Evolutionary conservation across 331 rosid species (phyloP).

Genomic region (Saraca asoca): DNA sequence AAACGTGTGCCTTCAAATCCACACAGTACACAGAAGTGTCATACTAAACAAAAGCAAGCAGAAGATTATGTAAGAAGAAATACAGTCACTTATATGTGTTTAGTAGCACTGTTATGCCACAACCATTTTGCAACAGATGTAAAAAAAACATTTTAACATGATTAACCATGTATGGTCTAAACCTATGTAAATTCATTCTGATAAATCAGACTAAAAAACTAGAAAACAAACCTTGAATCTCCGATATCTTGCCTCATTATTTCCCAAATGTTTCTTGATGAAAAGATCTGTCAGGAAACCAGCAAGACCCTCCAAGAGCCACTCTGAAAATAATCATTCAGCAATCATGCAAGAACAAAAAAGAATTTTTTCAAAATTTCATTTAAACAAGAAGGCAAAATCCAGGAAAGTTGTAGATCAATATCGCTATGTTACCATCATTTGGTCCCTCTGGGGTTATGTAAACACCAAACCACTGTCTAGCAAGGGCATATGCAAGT

Average conservation of each 20-base stretch:
- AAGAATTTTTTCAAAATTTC: slow-evolving; percentile 16
- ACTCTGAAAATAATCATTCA: slow-evolving; percentile 60
- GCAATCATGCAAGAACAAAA: slow-evolving; percentile 33
- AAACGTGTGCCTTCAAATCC: slow-evolving; percentile 5
- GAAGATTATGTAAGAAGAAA: slow-evolving; percentile 6
- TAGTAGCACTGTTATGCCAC: neutral
- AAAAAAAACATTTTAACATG: slow-evolving; percentile 8
- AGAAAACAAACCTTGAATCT: slow-evolving; percentile 82
- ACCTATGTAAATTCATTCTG: too few relatives aligned
- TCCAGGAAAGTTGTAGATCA: slow-evolving; percentile 8
- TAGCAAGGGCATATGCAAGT: slow-evolving; percentile 90
- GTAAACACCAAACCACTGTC: slow-evolving; percentile 96
- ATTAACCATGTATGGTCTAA: neutral
- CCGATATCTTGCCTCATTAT: slow-evolving; percentile 89
- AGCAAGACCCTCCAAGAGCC: slow-evolving; percentile 98
- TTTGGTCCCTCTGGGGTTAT: slow-evolving; percentile 83
- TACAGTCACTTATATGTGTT: slow-evolving; percentile 9
- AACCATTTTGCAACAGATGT: slow-evolving; percentile 17
- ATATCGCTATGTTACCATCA: slow-evolving; percentile 66
- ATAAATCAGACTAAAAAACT: too few relatives aligned
- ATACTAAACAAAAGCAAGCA: neutral
- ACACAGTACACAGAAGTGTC: neutral
- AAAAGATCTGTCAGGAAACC: slow-evolving; percentile 84
- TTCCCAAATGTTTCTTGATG: slow-evolving; percentile 83
- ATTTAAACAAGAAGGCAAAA: slow-evolving; percentile 22